Evolutionary conservation across 495 filamentous ascomycete genomes (phyloP), one percentile per base, ranked within the genome.

Genomic region (Penicillium herquei): DNA sequence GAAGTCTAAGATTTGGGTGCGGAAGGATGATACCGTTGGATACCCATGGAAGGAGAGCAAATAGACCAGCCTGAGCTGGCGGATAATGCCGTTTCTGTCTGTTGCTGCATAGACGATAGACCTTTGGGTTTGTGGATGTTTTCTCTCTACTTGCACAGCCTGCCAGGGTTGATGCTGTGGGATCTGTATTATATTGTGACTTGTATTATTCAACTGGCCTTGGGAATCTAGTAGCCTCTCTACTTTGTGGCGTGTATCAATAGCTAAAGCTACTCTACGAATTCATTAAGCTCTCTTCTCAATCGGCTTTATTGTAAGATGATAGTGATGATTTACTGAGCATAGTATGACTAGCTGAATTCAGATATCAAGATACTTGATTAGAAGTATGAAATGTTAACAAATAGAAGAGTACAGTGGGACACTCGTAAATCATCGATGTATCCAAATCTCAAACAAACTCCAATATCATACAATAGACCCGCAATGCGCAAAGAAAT

Each of bases 1-100:
- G 82, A 89, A 86, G 81, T 83, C 83, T 68, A 92, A 93, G 80
- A 83, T 96, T 56, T 93, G 87, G 84, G 66, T 87, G 58, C 83
- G 89, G 62, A 97, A 96, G 82, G 92, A 91, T 69, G 88, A 90
- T 72, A 78, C 81, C 49, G 77, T 92, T 21, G 67, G 70, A 59
- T 96, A 92, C 69, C 92, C 92, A 10, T 96, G 82, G 71, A 93
- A 90, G 79, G 85, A 51, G 49, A 39, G 21, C 21, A 26, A 26
- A 26, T 26, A 26, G 21, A 26, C 21, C 1, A 26, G 21, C 2
- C 31, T 17, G 56, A 51, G 57, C 40, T 33, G 41, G 18, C 11
- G 12, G 13, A 21, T 12, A 0, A 11, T 44, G 17, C 13, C 35
- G 6, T 10, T 6, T 41, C n/a, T 41, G 14, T 41, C 39, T 17